A percentile compares a stretch with the other conserved stretches of the same genome.
phyloP scores from a whole-genome alignment of 2,329 filamentous ascomycete species.

The Pseudocercospora vitis region DNA sequence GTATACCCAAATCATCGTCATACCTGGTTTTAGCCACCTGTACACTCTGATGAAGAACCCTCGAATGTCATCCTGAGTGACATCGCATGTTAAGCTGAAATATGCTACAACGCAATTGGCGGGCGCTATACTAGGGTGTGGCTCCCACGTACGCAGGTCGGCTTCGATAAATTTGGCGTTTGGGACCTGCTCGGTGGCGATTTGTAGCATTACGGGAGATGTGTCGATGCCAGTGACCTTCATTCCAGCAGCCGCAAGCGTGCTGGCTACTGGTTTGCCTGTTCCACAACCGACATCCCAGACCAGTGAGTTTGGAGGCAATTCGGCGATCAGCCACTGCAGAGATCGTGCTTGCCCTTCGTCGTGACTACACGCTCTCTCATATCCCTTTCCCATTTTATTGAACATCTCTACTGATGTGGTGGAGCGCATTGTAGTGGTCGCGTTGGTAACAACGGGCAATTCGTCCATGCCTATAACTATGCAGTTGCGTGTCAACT shows the following conservation, averaged over 20 bases:
- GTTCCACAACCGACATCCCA: constrained; percentile 41
- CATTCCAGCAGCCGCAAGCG: constrained; percentile 33
- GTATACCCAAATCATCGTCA: background rate
- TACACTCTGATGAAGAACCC: constrained; percentile 16
- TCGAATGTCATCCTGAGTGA: constrained; percentile 21
- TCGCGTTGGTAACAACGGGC: background rate
- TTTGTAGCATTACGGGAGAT: constrained; percentile 36
- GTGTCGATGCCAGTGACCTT: constrained; percentile 35
- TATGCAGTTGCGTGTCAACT: too few relatives aligned
- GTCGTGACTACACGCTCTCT: background rate
- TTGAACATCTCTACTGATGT: background rate
- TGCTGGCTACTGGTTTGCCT: constrained; percentile 33
- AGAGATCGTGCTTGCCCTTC: constrained; percentile 9
- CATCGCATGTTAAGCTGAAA: constrained; percentile 17
- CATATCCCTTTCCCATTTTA: background rate
- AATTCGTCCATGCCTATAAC: background rate
- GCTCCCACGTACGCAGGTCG: constrained; percentile 14
- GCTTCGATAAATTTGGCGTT: constrained; percentile 10
- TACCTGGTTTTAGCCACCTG: constrained; percentile 19
- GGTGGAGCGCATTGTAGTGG: background rate
- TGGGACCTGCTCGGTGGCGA: constrained; percentile 24
- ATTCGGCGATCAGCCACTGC: constrained; percentile 15
- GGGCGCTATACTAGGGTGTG: background rate
- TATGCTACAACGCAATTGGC: constrained; percentile 15
- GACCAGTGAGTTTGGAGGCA: constrained; percentile 22